Conservation (phyloP, 345 rosid genomes). For the Populus nigra region DNA sequence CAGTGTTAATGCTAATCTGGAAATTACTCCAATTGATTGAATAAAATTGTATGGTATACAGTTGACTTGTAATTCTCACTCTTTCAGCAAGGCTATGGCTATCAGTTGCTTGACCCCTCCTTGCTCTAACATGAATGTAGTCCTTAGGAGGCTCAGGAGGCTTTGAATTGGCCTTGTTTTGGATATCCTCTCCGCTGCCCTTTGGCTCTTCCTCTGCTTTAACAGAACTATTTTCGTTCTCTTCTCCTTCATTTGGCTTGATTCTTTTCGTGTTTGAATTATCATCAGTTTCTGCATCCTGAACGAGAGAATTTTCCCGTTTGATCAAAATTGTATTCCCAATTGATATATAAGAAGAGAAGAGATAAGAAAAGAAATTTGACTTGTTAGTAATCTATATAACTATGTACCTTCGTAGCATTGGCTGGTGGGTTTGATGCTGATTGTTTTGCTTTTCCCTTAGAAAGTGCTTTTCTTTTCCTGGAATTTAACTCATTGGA, state of each 20-base stretch:
- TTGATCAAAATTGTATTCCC: neutral
- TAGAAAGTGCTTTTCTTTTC: conserved; percentile 59
- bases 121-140: conserved; percentile 89
- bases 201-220: conserved; percentile 40
- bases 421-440: conserved; percentile 23
- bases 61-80: conserved; percentile 38
- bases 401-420: conserved; percentile 33
- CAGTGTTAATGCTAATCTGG: conserved; percentile 4
- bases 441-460: conserved; percentile 45
- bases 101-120: conserved; percentile 97
- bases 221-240: conserved; percentile 21
- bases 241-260: conserved; percentile 32
- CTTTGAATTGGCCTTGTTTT: conserved; percentile 31
- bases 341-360: neutral
- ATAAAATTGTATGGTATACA: neutral
- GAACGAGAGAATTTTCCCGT: neutral
- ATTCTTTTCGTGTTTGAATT: conserved; percentile 35
- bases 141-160: conserved; percentile 68
- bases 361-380: neutral
- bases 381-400: neutral
- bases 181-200: conserved; percentile 22
- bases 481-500: conserved; percentile 40
- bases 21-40: neutral
- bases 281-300: conserved; percentile 42
- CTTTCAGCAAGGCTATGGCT: conserved; percentile 96